Evolutionary conservation across 495 filamentous ascomycete genomes (phyloP), one percentile per base, ranked within the genome.

Genomic region (Cercophora sp.): DNA sequence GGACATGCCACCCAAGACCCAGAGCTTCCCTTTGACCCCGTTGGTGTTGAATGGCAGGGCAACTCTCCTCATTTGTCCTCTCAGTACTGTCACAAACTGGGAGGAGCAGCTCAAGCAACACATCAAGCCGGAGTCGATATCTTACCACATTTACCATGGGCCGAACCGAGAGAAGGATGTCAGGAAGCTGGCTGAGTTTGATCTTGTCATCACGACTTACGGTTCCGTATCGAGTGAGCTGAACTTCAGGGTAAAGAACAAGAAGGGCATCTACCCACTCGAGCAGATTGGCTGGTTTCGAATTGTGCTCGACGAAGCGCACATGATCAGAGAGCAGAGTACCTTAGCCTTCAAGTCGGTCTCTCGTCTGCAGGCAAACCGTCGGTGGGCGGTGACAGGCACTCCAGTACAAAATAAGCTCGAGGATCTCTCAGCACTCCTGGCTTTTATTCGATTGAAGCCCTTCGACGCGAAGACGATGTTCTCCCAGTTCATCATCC

Each of bases 301-400:
- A 6, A 90, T 98, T 48, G 92, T 96, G 0, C 79, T 98, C 22
- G 93, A 98, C 61, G 93, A 98, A 69, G 93, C 91, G 11, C 93
- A 98, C 70, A 86, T 84, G 61, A 96, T 98, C 57, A 85, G 93
- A 8, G 89, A 94, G 59, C 86, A 88, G 56, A 77, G 73, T 15
- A 92, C 91, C 0, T 71, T 84, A 47, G 85, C 89, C 45, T 91
- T 88, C 9, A 87, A 89, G 62, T 85, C 88, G 1, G 85, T 92
- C n/a, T 87, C 89, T 57, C 77, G 81, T n/a, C 74, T 98, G 9
- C 77, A 85, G 44, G 87, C 89, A 4, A 79, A 87, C 59, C 82
- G 93, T 20, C 84, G 91, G 15, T 98, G 93, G 93, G 91, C 93
- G 1, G 90, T 98, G 8, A 97, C 93, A 2, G 91, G 92, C 37